Base-by-base conservation (phyloP, 1,284 basidiomycete genomes). In the Pyrrhoderma lamaoense region DNA sequence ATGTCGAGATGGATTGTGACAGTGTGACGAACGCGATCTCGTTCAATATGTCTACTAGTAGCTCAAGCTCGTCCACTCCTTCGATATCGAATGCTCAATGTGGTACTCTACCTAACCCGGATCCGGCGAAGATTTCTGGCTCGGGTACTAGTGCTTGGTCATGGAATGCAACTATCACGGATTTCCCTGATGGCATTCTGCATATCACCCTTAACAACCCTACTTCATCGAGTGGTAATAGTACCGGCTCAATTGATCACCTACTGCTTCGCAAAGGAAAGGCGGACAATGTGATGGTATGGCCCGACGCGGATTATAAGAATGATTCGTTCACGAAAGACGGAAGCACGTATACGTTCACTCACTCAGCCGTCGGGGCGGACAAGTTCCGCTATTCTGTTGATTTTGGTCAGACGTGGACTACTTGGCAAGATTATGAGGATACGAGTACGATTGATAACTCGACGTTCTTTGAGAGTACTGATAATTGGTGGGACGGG, bases 331-430 rank as follows among this genome's bases (percentile, higher is more conserved):
- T 93, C 62, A 73, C 73, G 18, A 71, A 76, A 7, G 69, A 77
- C 56, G 81, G 77, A 36, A 61, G 61, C 47, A 65, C 63, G 44
- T 91, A 85, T 65, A 79, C 74, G 2, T 89, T 91, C 64, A 80
- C 77, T 2, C 91, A 94, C 68, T 78, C 76, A 44, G 91, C 91
- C 2, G 75, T 76, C 44, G 92, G 92, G 47, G 91, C 92, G n/a
- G 90, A 94, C 58, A 80, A 70, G 71, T 84, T 89, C 72, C 79
- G 92, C 43, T 93, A 91, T 66, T 84, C 87, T 8, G 79, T 80
- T 69, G 85, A 93, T 69, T 94, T 87, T 61, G 90, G 88, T n/a
- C 74, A 79, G 65, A 85, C 78, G 58, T 94, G 90, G 89, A 77
- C 86, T 2, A 64, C 74, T 9, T 94, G 92, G 91, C 67, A 69